Evolutionary conservation across 768 basidiomycete genomes (phyloP).

Genomic region (Tephrocybe sp.): DNA sequence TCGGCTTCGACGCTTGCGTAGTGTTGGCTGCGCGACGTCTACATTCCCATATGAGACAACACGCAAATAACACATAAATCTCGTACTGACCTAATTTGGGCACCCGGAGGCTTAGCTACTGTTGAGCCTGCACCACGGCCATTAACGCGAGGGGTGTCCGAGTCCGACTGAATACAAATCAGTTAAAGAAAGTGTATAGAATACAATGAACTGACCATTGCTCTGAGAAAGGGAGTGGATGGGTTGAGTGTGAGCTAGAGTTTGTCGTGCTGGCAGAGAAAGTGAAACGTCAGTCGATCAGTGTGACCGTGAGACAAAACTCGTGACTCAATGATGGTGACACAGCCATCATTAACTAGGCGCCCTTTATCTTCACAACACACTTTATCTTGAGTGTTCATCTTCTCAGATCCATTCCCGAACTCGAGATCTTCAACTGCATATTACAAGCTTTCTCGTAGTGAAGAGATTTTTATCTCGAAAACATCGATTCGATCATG

Average conservation of each 20-base stretch:
- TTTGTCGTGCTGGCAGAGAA: constrained; percentile 21
- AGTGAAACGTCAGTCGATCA: constrained; percentile 24
- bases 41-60: constrained; percentile 3
- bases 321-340: not conserved
- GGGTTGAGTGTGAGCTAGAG: constrained; percentile 7
- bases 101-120: constrained; percentile 75
- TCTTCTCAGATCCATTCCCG: not conserved
- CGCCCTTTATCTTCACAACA: not conserved
- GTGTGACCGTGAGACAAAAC: constrained; percentile 21
- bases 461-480: no score
- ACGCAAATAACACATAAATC: not conserved
- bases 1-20: constrained; percentile 67
- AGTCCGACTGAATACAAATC: constrained; percentile 65
- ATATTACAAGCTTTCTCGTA: no score
- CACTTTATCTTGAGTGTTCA: no score
- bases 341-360: not conserved
- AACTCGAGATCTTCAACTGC: not conserved
- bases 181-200: not conserved
- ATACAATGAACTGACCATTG: constrained; percentile 35
- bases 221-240: constrained; percentile 18
- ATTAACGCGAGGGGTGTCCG: constrained; percentile 59
- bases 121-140: constrained; percentile 41
- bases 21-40: constrained; percentile 74
- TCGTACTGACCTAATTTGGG: constrained; percentile 71
- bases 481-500: no score